phyloP scores from a whole-genome alignment of 1,284 basidiomycete genomes.

The Trichosporon sp. region DNA sequence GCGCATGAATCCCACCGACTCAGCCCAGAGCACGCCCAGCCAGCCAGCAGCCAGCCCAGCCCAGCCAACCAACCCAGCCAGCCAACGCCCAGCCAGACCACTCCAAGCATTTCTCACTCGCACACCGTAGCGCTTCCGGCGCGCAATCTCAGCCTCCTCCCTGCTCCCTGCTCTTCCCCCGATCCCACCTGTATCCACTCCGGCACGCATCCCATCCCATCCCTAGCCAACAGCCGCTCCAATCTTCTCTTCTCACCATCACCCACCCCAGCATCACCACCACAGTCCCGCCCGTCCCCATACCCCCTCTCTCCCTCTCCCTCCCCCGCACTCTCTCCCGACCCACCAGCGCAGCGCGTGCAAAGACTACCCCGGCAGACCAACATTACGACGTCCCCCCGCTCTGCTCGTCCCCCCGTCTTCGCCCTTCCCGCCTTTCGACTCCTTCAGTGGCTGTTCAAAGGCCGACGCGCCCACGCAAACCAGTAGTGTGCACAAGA shows the following conservation, averaged over 20 bases:
- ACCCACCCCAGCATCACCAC: background rate
- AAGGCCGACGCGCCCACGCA: background rate
- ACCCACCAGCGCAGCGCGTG: background rate
- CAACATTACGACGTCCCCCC: background rate
- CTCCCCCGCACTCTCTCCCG: background rate
- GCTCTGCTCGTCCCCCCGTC: background rate
- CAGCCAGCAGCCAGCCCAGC: too few species aligned
- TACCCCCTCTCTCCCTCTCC: background rate
- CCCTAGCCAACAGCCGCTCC: background rate
- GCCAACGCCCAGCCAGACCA: too few species aligned
- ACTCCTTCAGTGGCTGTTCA: slow-evolving; percentile 2
- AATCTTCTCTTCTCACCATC: slow-evolving; percentile 2
- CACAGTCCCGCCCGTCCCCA: background rate
- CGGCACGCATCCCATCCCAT: background rate
- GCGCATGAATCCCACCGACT: background rate
- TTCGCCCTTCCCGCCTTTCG: background rate
- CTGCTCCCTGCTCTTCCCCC: too few species aligned
- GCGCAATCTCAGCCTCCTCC: background rate
- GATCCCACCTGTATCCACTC: background rate
- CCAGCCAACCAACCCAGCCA: too few species aligned
- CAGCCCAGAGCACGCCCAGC: background rate
- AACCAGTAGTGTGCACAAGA: background rate
- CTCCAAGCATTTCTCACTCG: background rate
- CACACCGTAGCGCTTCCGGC: too few species aligned
- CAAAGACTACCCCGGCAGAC: background rate